Conservation (phyloP, 2,329 filamentous ascomycete species). For the Trichoderma sp. region DNA sequence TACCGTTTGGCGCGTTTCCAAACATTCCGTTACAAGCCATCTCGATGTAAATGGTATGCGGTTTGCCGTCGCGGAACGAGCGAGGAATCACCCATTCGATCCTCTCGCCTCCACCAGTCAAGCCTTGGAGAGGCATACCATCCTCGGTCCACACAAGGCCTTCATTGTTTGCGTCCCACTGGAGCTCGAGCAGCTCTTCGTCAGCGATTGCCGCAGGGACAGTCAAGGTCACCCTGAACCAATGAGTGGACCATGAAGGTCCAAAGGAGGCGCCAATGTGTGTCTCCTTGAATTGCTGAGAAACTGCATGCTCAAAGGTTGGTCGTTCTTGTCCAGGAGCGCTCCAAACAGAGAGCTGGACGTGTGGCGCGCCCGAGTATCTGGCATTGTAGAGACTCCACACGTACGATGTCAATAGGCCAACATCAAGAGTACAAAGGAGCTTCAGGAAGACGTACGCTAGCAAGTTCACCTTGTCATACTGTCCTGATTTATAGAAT, state of each 20-base stretch:
- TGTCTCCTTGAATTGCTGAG: slow-evolving; percentile 72
- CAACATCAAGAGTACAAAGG: not conserved
- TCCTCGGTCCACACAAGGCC: slow-evolving; percentile 91
- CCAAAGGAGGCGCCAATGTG: slow-evolving; percentile 79
- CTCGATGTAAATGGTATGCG: slow-evolving; percentile 91
- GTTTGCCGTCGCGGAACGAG: slow-evolving; percentile 77
- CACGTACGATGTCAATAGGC: slow-evolving; percentile 22
- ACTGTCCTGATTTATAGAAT: slow-evolving; percentile 80
- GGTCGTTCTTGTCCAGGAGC: slow-evolving; percentile 78
- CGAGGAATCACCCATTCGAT: slow-evolving; percentile 89
- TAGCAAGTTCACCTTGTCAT: slow-evolving; percentile 71
- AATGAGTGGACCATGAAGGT: slow-evolving; percentile 96
- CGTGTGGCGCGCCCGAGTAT: slow-evolving; percentile 67
- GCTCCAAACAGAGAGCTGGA: slow-evolving; percentile 85
- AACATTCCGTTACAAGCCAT: slow-evolving; percentile 99
- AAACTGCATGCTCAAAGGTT: slow-evolving; percentile 80
- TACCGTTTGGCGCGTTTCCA: slow-evolving; percentile 82
- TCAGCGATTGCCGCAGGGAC: slow-evolving; percentile 72
- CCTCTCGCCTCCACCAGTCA: slow-evolving; percentile 87
- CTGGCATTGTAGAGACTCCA: slow-evolving; percentile 43
- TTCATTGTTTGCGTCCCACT: slow-evolving; percentile 95
- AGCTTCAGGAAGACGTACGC: slow-evolving; percentile 53
- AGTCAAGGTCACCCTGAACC: slow-evolving; percentile 84
- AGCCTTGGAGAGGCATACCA: slow-evolving; percentile 85
- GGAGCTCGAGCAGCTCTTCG: slow-evolving; percentile 86